Base-by-base conservation (phyloP, 768 basidiomycete genomes). In the Suillus hirtellus region DNA sequence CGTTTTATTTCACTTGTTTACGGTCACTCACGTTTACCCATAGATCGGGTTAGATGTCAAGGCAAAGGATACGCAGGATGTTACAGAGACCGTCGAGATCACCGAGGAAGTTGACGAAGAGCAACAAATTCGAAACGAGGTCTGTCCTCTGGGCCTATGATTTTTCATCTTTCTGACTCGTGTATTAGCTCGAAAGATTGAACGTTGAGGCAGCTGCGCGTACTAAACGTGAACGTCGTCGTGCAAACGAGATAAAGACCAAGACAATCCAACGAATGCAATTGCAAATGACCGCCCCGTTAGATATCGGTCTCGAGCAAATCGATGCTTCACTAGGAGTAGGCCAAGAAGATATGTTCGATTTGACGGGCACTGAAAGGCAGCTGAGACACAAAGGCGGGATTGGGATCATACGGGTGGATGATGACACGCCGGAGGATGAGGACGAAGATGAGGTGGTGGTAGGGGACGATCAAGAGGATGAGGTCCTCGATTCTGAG, bases 261-360 rank as follows among this genome's bases (percentile, higher is more conserved):
- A 87, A 90, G 67, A 92, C 94, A 1, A 89, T 99, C 46, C 93
- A 94, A 71, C 90, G 96, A 60, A 91, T 99, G 87, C 97, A 99
- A 73, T 82, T 99, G 53, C 90, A 93, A 72, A 99, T 99, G 97
- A 93, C 92, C 14, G 94, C 95, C 21, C 97, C 97, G n/a, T 79
- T 96, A 67, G 97, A 98, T 69, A 95, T 99, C 66, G 96, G 95
- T 73, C 76, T 95, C 64, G 93, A 95, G 70, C 90, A 91, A 69
- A 81, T 84, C 60, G 95, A 96, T 66, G 78, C 86, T 3, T 82
- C 90, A 19, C 81, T 96, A 19, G 81, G 78, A n/a, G 72, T 84
- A 27, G 92, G 92, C 7, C 89, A 91, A 69, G 90, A 89, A 31
- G 95, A 99, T 68, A 80, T 97, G 27, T 99, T 99, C 70, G 93